Base-by-base conservation (phyloP, 805 yeast genomes). In the Scheffersomyces lignosus region DNA sequence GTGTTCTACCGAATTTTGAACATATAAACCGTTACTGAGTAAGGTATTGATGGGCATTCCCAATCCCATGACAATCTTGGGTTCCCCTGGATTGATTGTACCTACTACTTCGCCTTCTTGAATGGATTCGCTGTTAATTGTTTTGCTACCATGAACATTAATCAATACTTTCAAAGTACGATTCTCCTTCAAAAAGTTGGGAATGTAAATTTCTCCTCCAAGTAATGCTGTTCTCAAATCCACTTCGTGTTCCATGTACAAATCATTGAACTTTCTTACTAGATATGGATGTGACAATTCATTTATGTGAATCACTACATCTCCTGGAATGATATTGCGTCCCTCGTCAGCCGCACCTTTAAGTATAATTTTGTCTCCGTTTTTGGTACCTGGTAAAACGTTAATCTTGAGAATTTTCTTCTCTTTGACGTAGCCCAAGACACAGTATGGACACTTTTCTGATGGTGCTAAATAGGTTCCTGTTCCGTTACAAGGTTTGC, bases 291-390 rank as follows among this genome's bases (percentile, higher is more conserved):
- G 71, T 4, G 52, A 48, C 31, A 65, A 41, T 45, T 74, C 73
- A 26, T 67, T 66, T 16, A 83, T 54, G 1, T 73, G 76, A 7
- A 83, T 71, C 3, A 81, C 60, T 5, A 83, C 82, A 54, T 83
- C 87, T 2, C 90, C 90, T 0, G 89, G 84, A 3, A 73, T 59
- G 3, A 78, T 61, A 41, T 71, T 67, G 14, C 73, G 54, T 0
- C 79, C 83, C 54, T 82, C 84, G 50, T 83, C 89, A 0, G 82
- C 86, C 48, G 77, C 81, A 4, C 80, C 77, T n/a, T 71, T 62
- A 15, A 81, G 58, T 1, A 78, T 62, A 14, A 81, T 69, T 30
- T 64, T 59, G 42, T 78, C 79, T 0, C 81, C 80, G 33, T 73
- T 55, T 28, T 60, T 58, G 27, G 78, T 64, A 2, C 90, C 90